Evolutionary conservation across 2,329 filamentous ascomycete genomes (phyloP).

Genomic region (Iodosphaeria phyllophila): DNA sequence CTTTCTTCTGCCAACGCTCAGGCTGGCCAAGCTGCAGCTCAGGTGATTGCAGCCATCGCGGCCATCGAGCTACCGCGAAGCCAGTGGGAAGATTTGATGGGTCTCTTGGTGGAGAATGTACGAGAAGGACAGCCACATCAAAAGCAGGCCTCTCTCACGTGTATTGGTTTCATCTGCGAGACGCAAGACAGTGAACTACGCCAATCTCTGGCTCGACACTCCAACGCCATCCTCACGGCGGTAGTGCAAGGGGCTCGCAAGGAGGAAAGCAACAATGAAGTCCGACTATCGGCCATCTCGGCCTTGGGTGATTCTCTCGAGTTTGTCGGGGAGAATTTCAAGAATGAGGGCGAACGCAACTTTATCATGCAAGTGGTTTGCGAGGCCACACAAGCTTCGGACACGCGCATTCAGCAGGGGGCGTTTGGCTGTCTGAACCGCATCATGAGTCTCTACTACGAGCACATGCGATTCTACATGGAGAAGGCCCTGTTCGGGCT

Average conservation of each 20-base stretch:
- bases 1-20: conserved; percentile 61
- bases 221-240: conserved; percentile 92
- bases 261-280: conserved; percentile 81
- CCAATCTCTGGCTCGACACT: conserved; percentile 64
- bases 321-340: conserved; percentile 96
- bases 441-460: conserved; percentile 97
- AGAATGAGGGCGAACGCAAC: conserved; percentile 96
- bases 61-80: conserved; percentile 83
- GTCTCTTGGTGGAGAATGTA: conserved; percentile 76
- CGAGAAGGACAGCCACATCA: conserved; percentile 70
- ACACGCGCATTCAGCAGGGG: conserved; percentile 82
- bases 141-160: conserved; percentile 84
- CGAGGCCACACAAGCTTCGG: conserved; percentile 88
- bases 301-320: conserved; percentile 92
- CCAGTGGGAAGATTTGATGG: conserved; percentile 89
- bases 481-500: conserved; percentile 97
- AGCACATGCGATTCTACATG: conserved; percentile 99
- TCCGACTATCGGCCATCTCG: conserved; percentile 80
- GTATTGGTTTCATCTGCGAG: conserved; percentile 98
- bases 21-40: conserved; percentile 76
- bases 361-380: conserved; percentile 99
- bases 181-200: conserved; percentile 78
- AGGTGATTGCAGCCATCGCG: conserved; percentile 90
- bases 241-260: conserved; percentile 95
- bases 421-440: conserved; percentile 95